A percentile compares a stretch with the other conserved stretches of the same genome.
phyloP scores from a whole-genome alignment of 352 stramenopile genomes.

The Phytophthora agathidicida region DNA sequence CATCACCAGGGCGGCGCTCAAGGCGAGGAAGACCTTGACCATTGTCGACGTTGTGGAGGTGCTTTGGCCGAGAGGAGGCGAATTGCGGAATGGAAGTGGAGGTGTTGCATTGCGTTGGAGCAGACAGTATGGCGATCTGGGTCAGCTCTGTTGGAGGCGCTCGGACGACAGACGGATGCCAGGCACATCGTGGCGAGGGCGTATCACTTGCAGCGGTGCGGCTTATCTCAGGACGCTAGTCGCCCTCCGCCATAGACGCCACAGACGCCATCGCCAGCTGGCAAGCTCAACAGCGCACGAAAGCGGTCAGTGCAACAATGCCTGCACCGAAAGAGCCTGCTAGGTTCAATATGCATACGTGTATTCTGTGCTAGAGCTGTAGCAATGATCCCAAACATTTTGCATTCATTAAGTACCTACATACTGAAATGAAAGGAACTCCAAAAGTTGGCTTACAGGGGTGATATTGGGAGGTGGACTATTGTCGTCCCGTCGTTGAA shows the following conservation, averaged over 20 bases:
- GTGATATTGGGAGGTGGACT: neutral
- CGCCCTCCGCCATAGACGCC: slow-evolving; percentile 13
- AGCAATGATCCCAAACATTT: too few species aligned
- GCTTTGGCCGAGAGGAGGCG: slow-evolving; percentile 18
- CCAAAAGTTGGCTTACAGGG: neutral
- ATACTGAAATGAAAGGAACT: too few species aligned
- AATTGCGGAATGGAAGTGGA: slow-evolving; percentile 36
- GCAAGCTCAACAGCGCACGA: neutral
- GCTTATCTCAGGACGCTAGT: slow-evolving; percentile 30
- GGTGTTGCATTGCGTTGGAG: slow-evolving; percentile 5
- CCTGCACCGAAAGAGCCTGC: neutral
- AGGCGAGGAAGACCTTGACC: slow-evolving; percentile 52
- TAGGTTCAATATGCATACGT: too few species aligned
- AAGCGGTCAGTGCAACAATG: slow-evolving; percentile 18
- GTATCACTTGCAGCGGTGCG: too few species aligned
- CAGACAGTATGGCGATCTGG: too few species aligned
- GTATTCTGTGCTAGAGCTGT: too few species aligned
- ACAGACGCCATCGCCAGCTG: slow-evolving; percentile 26
- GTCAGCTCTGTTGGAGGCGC: slow-evolving; percentile 11
- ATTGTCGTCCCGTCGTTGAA: slow-evolving; percentile 12
- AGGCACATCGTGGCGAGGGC: slow-evolving; percentile 35
- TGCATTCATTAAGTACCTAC: too few species aligned
- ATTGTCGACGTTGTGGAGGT: slow-evolving; percentile 16
- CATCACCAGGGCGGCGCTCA: slow-evolving; percentile 37
- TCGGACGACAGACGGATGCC: slow-evolving; percentile 29